A percentile compares a stretch with the other conserved stretches of the same genome.
phyloP scores from a whole-genome alignment of 2,329 filamentous ascomycete species.

The Colletotrichum orchidophilum region DNA sequence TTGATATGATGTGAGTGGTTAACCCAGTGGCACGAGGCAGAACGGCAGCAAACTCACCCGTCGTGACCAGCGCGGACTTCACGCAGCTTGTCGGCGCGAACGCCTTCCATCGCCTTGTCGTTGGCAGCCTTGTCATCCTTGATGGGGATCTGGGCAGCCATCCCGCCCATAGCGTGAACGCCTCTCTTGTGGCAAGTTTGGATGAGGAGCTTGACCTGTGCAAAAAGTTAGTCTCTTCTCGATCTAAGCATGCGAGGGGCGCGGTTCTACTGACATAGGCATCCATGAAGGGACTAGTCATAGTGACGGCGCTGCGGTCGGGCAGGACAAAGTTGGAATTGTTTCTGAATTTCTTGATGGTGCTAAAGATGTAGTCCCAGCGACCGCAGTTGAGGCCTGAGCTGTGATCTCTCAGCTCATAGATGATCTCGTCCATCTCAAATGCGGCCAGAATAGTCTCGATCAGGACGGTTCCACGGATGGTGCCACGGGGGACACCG shows the following conservation, averaged over 20 bases:
- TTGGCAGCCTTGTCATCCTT: constrained; percentile 93
- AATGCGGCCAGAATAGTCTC: constrained; percentile 98
- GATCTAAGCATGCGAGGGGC: not conserved
- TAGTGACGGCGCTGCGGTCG: constrained; percentile 89
- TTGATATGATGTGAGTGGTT: constrained; percentile 43
- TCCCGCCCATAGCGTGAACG: constrained; percentile 98
- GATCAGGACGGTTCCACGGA: constrained; percentile 94
- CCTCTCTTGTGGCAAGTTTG: constrained; percentile 97
- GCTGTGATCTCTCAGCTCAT: constrained; percentile 96
- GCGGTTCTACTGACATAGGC: constrained; percentile 69
- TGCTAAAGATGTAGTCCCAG: constrained; percentile 99
- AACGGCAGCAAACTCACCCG: constrained; percentile 49
- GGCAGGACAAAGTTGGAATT: constrained; percentile 93
- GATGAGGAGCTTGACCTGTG: constrained; percentile 84
- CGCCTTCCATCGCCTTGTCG: constrained; percentile 91
- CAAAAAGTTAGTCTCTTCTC: not conserved
- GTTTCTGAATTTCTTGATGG: constrained; percentile 99
- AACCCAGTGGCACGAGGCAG: not conserved
- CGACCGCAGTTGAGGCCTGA: constrained; percentile 97
- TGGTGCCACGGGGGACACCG: constrained; percentile 88
- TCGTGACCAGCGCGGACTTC: constrained; percentile 96
- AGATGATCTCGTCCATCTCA: constrained; percentile 99
- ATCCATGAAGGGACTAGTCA: constrained; percentile 99
- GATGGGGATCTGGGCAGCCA: constrained; percentile 99
- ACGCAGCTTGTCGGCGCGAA: constrained; percentile 94